These are phyloP conservation scores for Lentinula detonsa DNA, from an alignment of 768 basidiomycete species.

Conservation along the genomic window DNA sequence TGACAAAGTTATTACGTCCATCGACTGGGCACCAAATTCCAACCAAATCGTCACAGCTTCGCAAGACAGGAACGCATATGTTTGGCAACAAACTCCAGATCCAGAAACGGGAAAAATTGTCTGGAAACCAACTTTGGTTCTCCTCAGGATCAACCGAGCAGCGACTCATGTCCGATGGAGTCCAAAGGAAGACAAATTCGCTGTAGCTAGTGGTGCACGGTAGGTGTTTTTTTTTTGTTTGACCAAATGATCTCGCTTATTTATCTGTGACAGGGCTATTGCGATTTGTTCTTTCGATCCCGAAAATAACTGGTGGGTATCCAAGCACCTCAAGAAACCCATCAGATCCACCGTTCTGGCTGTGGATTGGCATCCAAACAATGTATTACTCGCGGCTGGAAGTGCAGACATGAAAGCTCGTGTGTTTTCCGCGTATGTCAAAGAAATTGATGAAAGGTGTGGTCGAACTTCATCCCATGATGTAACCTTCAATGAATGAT, in stretches of 20 bases:
- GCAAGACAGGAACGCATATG: slow-evolving; percentile 99
- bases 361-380: slow-evolving; percentile 99
- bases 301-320: slow-evolving; percentile 99
- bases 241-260: neutral
- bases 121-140: slow-evolving; percentile 97
- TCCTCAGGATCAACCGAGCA: slow-evolving; percentile 91
- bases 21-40: slow-evolving; percentile 96
- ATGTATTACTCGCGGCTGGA: slow-evolving; percentile 94
- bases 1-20: slow-evolving; percentile 95
- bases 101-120: slow-evolving; percentile 58
- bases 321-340: slow-evolving; percentile 95
- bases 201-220: slow-evolving; percentile 95
- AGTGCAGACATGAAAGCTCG: slow-evolving; percentile 97
- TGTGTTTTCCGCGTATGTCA: slow-evolving; percentile 97
- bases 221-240: slow-evolving; percentile 24
- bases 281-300: slow-evolving; percentile 95
- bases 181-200: slow-evolving; percentile 97
- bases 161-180: slow-evolving; percentile 96
- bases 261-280: slow-evolving; percentile 56
- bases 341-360: slow-evolving; percentile 91
- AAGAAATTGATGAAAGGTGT: slow-evolving; percentile 92
- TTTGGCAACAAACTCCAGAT: slow-evolving; percentile 85
- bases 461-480: slow-evolving; percentile 9
- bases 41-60: slow-evolving; percentile 98
- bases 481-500: neutral